These are phyloP conservation scores for Sporothrix brasiliensis DNA, from an alignment of 2,329 filamentous ascomycete species.

Conservation along the genomic window DNA sequence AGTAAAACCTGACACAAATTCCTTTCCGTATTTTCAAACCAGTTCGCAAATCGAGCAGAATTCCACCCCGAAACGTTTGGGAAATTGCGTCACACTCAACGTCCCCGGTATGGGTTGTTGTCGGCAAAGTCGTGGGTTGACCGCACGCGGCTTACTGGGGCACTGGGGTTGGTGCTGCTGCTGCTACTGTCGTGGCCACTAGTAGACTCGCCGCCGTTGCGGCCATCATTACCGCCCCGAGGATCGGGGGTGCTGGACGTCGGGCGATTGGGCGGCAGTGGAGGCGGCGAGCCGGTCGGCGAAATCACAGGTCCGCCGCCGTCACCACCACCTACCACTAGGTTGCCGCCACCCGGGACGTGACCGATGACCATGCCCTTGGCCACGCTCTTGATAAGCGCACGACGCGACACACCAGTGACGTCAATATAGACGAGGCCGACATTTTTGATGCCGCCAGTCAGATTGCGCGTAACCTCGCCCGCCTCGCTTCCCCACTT, in stretches of 20 bases:
- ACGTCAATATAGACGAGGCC: constrained; percentile 97
- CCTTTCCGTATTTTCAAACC: not conserved
- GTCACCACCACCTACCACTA: constrained; percentile 70
- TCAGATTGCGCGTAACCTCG: constrained; percentile 71
- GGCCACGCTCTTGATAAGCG: constrained; percentile 90
- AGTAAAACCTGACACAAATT: not conserved
- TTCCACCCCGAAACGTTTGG: not conserved
- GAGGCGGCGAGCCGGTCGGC: constrained; percentile 17
- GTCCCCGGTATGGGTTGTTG: constrained; percentile 36
- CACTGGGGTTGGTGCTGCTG: constrained; percentile 37
- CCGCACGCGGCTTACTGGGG: constrained; percentile 21
- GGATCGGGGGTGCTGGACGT: not conserved
- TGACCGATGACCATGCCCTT: constrained; percentile 93
- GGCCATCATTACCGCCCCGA: not conserved
- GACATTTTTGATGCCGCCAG: constrained; percentile 91
- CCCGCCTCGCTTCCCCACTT: constrained; percentile 86
- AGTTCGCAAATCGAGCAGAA: not conserved
- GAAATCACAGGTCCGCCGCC: constrained; percentile 40
- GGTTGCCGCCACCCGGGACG: constrained; percentile 70
- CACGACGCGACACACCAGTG: constrained; percentile 83
- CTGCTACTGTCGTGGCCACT: constrained; percentile 12
- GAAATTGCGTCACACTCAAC: not conserved
- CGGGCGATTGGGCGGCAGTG: constrained; percentile 10
- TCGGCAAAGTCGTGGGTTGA: constrained; percentile 35
- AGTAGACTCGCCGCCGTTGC: not conserved